Conservation (phyloP, 1,284 basidiomycete species). For the Apiotrichum gracile region DNA sequence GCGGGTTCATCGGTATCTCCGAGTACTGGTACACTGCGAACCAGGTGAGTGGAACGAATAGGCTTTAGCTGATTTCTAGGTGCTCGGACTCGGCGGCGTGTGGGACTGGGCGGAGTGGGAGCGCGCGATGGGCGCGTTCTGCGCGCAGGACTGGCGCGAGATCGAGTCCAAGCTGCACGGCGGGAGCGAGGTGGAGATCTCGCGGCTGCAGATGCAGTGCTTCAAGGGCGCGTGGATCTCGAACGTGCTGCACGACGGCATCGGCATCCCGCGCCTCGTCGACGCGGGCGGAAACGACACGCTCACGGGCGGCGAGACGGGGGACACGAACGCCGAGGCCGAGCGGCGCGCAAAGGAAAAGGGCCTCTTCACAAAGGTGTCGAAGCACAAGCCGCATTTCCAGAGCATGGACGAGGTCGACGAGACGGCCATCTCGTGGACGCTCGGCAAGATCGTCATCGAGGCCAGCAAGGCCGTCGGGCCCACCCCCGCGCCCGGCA, state of each 20-base stretch:
- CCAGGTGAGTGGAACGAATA: slow-evolving; percentile 48
- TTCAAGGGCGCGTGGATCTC: slow-evolving; percentile 99
- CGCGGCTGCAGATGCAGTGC: slow-evolving; percentile 91
- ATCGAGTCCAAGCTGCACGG: slow-evolving; percentile 65
- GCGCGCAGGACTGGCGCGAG: slow-evolving; percentile 68
- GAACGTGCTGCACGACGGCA: slow-evolving; percentile 92
- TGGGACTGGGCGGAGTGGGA: slow-evolving; percentile 97
- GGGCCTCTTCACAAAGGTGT: slow-evolving; percentile 55
- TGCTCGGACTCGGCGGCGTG: slow-evolving; percentile 87
- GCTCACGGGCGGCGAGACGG: slow-evolving; percentile 52
- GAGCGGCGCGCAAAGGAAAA: slow-evolving; percentile 69
- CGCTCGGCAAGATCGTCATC: slow-evolving; percentile 94
- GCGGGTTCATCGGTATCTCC: slow-evolving; percentile 90
- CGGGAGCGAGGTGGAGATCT: slow-evolving; percentile 61
- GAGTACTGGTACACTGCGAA: slow-evolving; percentile 98
- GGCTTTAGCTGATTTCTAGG: slow-evolving; percentile 51
- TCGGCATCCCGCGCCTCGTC: slow-evolving; percentile 86
- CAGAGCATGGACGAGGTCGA: slow-evolving; percentile 88
- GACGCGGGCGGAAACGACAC: slow-evolving; percentile 64
- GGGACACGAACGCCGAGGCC: slow-evolving; percentile 56
- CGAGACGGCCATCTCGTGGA: slow-evolving; percentile 94
- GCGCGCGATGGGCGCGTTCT: slow-evolving; percentile 81
- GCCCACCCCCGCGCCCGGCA: slow-evolving; percentile 6
- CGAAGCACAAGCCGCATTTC: slow-evolving; percentile 61
- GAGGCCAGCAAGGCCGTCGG: slow-evolving; percentile 73